These are phyloP conservation scores for Moringa oleifera DNA, from an alignment of 345 rosid genomes.

Conservation along the genomic window DNA sequence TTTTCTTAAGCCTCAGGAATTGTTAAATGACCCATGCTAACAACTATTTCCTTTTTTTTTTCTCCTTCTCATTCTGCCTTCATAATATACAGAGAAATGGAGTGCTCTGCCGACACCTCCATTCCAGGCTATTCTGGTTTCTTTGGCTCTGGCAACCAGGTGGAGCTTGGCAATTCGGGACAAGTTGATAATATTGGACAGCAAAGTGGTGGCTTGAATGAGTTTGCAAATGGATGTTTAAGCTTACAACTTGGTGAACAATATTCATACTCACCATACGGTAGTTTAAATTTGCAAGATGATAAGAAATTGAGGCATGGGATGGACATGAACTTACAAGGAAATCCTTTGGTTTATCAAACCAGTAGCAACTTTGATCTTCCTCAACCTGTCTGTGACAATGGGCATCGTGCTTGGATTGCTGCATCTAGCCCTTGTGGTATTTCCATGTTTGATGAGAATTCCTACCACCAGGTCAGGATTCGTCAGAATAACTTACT, in stretches of 20 bases:
- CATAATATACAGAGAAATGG: slow-evolving; percentile 57
- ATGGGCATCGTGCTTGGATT: slow-evolving; percentile 38
- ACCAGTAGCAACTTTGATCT: slow-evolving; percentile 33
- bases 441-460: slow-evolving; percentile 36
- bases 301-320: slow-evolving; percentile 36
- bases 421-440: slow-evolving; percentile 26
- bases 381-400: slow-evolving; percentile 32
- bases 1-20: no score
- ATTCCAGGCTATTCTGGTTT: slow-evolving; percentile 66
- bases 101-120: slow-evolving; percentile 68
- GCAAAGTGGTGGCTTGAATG: slow-evolving; percentile 49
- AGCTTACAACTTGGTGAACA: slow-evolving; percentile 42
- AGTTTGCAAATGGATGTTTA: slow-evolving; percentile 43
- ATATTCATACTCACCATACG: slow-evolving; percentile 37
- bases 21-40: no score
- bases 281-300: slow-evolving; percentile 39
- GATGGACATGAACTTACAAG: slow-evolving; percentile 39
- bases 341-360: slow-evolving; percentile 30
- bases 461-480: slow-evolving; percentile 41
- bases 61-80: no score
- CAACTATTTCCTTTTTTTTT: no score
- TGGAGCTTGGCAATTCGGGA: slow-evolving; percentile 56
- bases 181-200: no score
- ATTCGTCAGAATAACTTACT: no score
- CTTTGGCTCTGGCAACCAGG: slow-evolving; percentile 48